Base-by-base conservation (phyloP, 176 grass and related monocot genomes). In the Carex littledalei region DNA sequence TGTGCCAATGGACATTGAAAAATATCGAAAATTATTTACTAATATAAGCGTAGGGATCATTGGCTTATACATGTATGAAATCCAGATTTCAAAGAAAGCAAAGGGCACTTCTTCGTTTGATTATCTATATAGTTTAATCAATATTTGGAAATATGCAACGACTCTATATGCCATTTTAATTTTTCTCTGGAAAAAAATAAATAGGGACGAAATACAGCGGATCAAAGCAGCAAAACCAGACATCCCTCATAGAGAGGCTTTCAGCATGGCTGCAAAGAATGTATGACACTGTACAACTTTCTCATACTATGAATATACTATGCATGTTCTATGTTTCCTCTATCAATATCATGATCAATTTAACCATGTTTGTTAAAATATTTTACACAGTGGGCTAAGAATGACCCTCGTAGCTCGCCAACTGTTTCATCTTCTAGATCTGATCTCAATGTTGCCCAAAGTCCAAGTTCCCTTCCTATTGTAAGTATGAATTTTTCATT, bases 231-330 rank as follows among this genome's bases (percentile, higher is more conserved):
- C 89, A 5, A 93, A 92, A 61, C 95, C 95, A 86, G 93, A 94
- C 67, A 98, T 95, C 63, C 95, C 93, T 86, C 95, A 98, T 79
- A 90, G 95, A 85, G 95, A 98, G 85, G 95, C 95, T 82, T 98
- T 98, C 86, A 98, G 95, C 91, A 98, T 93, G 93, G 93, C 95
- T 76, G 93, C 95, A 52, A 98, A 98, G 89, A 98, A 98, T 84
- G 95, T 98, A 93, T 89, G 26, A 72, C 56, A 2, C 7, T 78
- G 24, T 11, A 63, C 6, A 37, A 43, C 34, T 53, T 74, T 87
- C 21, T 65, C 56, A 17, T 26, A 35, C 70, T 70, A 2, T 43
- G 3, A 39, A 39, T 45, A 45, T 45, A 47, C 20, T 12, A 76
- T 14, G 11, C 11, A 75, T 52, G 41, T 67, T 56, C 21, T 81